These are phyloP conservation scores for Penicillium egyptiacum DNA, from an alignment of 495 filamentous ascomycete genomes.

Conservation along the genomic window DNA sequence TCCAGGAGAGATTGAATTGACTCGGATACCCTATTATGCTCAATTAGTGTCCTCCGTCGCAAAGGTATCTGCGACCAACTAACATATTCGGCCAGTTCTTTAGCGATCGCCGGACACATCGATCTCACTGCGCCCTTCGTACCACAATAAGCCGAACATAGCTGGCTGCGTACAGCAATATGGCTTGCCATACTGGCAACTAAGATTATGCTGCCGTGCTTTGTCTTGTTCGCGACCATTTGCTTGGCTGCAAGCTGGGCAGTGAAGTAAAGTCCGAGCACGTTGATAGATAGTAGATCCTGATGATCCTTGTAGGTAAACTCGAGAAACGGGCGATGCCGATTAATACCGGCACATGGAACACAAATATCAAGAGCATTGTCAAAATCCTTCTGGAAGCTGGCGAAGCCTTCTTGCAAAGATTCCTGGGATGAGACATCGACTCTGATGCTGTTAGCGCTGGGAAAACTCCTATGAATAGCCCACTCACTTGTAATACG, in stretches of 20 bases:
- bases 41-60: neutral
- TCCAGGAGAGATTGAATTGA: slow-evolving; percentile 48
- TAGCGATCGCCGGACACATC: slow-evolving; percentile 67
- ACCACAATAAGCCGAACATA: slow-evolving; percentile 74
- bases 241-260: slow-evolving; percentile 48
- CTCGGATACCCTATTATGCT: slow-evolving; percentile 36
- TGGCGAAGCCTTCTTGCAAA: slow-evolving; percentile 54
- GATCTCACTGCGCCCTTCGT: slow-evolving; percentile 67
- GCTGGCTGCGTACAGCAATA: slow-evolving; percentile 60
- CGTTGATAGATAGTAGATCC: slow-evolving; percentile 40
- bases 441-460: slow-evolving; percentile 58
- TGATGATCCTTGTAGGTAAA: slow-evolving; percentile 45
- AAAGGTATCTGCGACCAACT: neutral
- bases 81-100: slow-evolving; percentile 51
- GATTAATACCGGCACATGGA: slow-evolving; percentile 43
- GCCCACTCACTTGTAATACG: slow-evolving; percentile 52
- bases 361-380: slow-evolving; percentile 45
- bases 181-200: slow-evolving; percentile 51
- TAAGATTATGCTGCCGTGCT: slow-evolving; percentile 47
- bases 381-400: slow-evolving; percentile 41
- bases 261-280: slow-evolving; percentile 41
- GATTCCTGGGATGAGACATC: slow-evolving; percentile 58
- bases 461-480: slow-evolving; percentile 45
- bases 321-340: slow-evolving; percentile 39
- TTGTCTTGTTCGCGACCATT: slow-evolving; percentile 49